Base-by-base conservation (phyloP, 768 basidiomycete species). In the Boletellus ananas region DNA sequence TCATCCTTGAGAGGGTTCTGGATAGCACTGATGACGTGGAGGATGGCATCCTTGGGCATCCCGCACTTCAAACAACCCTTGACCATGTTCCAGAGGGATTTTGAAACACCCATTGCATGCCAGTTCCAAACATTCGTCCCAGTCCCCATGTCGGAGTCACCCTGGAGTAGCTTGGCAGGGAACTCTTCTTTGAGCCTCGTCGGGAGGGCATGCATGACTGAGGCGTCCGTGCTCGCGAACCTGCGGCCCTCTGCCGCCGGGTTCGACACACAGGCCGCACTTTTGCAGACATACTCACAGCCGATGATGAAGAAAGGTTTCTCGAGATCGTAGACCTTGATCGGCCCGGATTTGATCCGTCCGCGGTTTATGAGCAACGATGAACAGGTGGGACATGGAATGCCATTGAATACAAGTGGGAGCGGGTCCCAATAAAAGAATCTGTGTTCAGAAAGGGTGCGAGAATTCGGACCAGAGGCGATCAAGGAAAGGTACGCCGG, bases 371-470 rank as follows among this genome's bases (percentile, higher is more conserved):
- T 56, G 34, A 91, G 76, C 1, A 83, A 75, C 5, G 74, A 60
- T 7, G 79, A 68, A 60, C 89, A 91, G 37, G 61, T 73, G 0
- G 87, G 85, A 57, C 89, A 91, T 1, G 80, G 74, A 38, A 91
- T 85, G 4, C 89, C 89, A 52, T 90, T 87, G 71, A 90, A 87
- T 9, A 89, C 81, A 41, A 91, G 79, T 1, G 88, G 85, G 43
- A 84, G 82, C 0, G 89, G 89, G 53, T 91, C 89, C 89, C 89
- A 91, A 58, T 87, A 91, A n/a, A 91, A 70, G 68, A 91, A 91
- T 4, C 79, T 80, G 55, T 90, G 84, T 47, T 87, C 82, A 6
- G 84, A 83, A 2, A 84, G 81, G 0, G 80, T 85, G 34, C 86
- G 81, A 11, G 83, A 74, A 10, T 81, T 80, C 1, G 85, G 77